A percentile compares a stretch with the other conserved stretches of the same genome.
Evolutionary conservation across 768 basidiomycete species (phyloP).

Genomic region (Macrolepiota fuliginosa): DNA sequence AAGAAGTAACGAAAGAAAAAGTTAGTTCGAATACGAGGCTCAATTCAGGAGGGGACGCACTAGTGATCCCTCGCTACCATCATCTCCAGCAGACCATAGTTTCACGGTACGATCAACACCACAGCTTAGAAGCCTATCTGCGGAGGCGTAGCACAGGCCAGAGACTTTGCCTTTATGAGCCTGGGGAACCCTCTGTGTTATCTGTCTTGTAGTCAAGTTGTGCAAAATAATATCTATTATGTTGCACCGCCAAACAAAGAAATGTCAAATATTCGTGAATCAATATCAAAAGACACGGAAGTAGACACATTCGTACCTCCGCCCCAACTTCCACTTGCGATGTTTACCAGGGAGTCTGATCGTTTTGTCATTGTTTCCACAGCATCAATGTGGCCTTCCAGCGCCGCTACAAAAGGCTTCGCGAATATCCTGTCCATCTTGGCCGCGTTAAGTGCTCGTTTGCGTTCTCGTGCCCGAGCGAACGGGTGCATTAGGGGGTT

Average conservation of each 20-base stretch:
- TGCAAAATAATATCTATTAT: conserved; percentile 92
- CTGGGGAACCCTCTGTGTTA: conserved; percentile 53
- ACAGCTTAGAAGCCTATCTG: conserved; percentile 66
- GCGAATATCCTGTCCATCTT: conserved; percentile 98
- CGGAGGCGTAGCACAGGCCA: conserved; percentile 67
- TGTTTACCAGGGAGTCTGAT: conserved; percentile 66
- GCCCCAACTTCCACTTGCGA: conserved; percentile 95
- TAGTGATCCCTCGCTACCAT: conserved; percentile 20
- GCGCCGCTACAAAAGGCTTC: conserved; percentile 88
- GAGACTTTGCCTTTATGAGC: conserved; percentile 88
- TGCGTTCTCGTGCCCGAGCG: conserved; percentile 88
- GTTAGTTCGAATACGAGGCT: not conserved
- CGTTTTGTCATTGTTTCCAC: conserved; percentile 83
- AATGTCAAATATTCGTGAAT: not conserved
- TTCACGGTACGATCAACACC: conserved; percentile 83
- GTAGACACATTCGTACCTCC: conserved; percentile 61
- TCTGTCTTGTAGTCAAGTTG: conserved; percentile 60
- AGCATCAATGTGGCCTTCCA: conserved; percentile 94
- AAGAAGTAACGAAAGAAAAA: not conserved
- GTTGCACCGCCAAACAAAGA: not conserved
- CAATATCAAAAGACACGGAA: not conserved
- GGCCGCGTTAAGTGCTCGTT: conserved; percentile 88
- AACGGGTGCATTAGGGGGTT: conserved; percentile 97
- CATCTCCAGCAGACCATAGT: conserved; percentile 60
- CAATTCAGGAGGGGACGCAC: conserved; percentile 26